These are phyloP conservation scores for Fraxinus cuspidata DNA, from an alignment of 257 asterid species.

Conservation along the genomic window DNA sequence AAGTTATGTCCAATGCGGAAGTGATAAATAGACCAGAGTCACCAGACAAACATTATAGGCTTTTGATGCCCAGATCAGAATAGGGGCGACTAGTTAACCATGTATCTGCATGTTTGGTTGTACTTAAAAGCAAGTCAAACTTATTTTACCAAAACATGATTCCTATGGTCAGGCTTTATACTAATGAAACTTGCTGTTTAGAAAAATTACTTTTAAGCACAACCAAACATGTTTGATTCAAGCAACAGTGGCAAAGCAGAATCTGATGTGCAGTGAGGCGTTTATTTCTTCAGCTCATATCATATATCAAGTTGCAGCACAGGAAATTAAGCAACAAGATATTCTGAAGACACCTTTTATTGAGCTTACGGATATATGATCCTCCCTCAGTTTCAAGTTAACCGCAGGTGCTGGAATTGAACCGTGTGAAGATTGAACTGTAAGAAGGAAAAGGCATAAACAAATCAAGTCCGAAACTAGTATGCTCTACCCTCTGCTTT, in stretches of 20 bases:
- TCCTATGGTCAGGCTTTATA: not conserved
- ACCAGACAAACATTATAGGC: not conserved
- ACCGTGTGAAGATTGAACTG: slow-evolving; percentile 64
- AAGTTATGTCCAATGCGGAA: not conserved
- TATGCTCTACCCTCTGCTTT: not conserved
- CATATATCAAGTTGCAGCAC: slow-evolving; percentile 1
- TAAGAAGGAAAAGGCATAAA: slow-evolving; percentile 25
- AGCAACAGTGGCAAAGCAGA: not conserved
- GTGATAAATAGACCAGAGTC: not conserved
- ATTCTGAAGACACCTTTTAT: not conserved
- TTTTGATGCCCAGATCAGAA: not conserved
- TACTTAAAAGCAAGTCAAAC: not conserved
- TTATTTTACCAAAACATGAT: not conserved
- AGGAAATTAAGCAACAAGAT: not conserved
- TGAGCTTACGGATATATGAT: slow-evolving; percentile 65
- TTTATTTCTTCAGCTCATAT: not conserved
- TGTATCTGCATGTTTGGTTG: not conserved
- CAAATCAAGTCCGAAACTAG: slow-evolving; percentile 6
- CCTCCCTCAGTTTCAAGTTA: slow-evolving; percentile 49
- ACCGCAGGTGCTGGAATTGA: slow-evolving; percentile 59
- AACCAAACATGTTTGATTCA: not conserved
- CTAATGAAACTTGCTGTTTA: not conserved
- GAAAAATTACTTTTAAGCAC: not conserved
- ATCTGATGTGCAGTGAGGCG: not conserved
- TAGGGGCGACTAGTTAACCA: not conserved